A percentile compares a stretch with the other conserved stretches of the same genome.
These are phyloP conservation scores for Penicillium nucicola DNA, from an alignment of 495 filamentous ascomycete genomes.

Conservation along the genomic window DNA sequence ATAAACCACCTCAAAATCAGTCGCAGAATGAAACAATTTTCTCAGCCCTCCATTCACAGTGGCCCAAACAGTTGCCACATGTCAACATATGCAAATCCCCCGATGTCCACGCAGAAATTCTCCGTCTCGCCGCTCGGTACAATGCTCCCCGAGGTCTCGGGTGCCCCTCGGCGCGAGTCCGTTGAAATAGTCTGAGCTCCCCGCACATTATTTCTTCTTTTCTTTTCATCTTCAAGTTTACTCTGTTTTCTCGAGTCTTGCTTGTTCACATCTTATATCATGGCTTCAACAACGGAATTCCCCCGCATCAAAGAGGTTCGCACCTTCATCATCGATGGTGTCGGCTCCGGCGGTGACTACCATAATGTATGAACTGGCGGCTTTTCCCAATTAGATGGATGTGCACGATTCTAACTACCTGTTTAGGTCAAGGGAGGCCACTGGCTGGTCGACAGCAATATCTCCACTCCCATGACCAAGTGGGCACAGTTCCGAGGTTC, in stretches of 20 bases:
- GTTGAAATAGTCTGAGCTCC: conserved; percentile 14
- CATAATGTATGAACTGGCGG: conserved; percentile 63
- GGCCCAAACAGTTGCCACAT: too few relatives aligned
- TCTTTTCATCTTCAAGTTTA: conserved; percentile 5
- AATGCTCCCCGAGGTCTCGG: conserved; percentile 30
- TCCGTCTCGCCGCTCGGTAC: conserved; percentile 3
- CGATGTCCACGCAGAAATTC: neutral
- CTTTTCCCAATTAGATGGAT: neutral
- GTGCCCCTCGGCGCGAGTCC: conserved; percentile 9
- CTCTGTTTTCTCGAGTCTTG: neutral
- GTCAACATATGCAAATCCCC: neutral
- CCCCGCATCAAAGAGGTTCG: conserved; percentile 71
- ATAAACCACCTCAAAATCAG: too few relatives aligned
- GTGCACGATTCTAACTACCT: conserved; percentile 1
- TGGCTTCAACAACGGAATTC: conserved; percentile 36
- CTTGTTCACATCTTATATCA: conserved; percentile 15
- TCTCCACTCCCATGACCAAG: conserved; percentile 85
- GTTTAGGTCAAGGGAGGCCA: conserved; percentile 73
- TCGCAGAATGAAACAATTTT: too few relatives aligned
- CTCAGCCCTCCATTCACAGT: too few relatives aligned
- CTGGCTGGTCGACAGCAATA: conserved; percentile 88
- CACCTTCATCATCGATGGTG: conserved; percentile 79
- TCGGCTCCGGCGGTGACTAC: conserved; percentile 88
- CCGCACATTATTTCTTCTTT: neutral
- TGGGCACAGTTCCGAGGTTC: conserved; percentile 86